Percentiles rank a stretch among this genome's conserved stretches.
Conservation (phyloP, 768 basidiomycete genomes). For the Sistotremastrum suecicum region DNA sequence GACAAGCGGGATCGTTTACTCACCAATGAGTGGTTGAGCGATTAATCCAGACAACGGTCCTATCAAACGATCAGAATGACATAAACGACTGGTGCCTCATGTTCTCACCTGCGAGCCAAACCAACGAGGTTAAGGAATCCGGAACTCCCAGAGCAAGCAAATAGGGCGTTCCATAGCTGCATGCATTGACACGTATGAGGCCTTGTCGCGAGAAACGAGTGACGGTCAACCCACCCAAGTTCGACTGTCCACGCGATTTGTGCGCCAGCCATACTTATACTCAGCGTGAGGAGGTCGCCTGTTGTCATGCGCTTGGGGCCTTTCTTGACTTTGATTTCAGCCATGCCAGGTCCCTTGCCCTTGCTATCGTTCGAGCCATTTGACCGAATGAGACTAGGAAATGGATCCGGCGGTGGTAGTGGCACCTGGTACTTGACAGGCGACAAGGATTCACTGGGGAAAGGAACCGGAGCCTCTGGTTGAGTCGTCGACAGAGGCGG, state of each 20-base stretch:
- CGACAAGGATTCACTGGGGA: too few species aligned
- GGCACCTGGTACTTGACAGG: too few species aligned
- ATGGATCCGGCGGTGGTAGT: too few species aligned
- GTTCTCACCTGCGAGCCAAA: slow-evolving; percentile 63
- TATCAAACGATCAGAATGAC: slow-evolving; percentile 3
- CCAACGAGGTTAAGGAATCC: slow-evolving; percentile 82
- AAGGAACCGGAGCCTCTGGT: too few species aligned
- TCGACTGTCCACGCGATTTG: slow-evolving; percentile 96
- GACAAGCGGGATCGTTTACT: slow-evolving; percentile 8
- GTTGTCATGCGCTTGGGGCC: slow-evolving; percentile 21
- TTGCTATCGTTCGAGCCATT: not conserved
- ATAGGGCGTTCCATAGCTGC: slow-evolving; percentile 92
- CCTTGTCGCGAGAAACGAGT: not conserved
- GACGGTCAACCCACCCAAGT: slow-evolving; percentile 49
- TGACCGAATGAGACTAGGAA: too few species aligned
- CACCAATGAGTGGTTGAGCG: slow-evolving; percentile 96
- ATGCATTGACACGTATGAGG: slow-evolving; percentile 4
- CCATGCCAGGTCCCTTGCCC: slow-evolving; percentile 9
- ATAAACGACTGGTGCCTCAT: not conserved
- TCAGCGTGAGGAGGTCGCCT: slow-evolving; percentile 70
- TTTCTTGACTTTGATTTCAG: not conserved
- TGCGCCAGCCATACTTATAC: slow-evolving; percentile 87
- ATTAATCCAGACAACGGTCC: slow-evolving; percentile 88
- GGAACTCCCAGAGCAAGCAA: slow-evolving; percentile 67
- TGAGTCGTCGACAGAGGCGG: too few species aligned